Conservation (phyloP, 805 yeast species). For the Pichia ethanolica region DNA sequence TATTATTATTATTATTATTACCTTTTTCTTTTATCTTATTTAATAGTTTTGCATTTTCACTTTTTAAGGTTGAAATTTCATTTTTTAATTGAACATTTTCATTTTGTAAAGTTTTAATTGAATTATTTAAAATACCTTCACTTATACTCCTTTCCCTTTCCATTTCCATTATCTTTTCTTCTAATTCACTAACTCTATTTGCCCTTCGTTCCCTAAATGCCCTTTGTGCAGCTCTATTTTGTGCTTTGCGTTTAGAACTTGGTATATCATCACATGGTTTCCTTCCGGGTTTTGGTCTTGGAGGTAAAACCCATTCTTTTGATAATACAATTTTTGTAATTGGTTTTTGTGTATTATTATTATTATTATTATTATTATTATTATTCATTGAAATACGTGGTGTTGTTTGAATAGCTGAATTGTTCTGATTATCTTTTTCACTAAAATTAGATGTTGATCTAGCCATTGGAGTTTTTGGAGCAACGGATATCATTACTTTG, state of each 20-base stretch:
- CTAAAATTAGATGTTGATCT: neutral
- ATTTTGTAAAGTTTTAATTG: conserved; percentile 39
- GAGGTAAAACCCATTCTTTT: conserved; percentile 54
- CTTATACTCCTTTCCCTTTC: conserved; percentile 59
- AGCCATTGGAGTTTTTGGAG: conserved; percentile 5
- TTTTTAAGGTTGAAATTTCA: conserved; percentile 25
- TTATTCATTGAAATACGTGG: neutral
- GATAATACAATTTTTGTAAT: conserved; percentile 50
- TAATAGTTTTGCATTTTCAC: conserved; percentile 21
- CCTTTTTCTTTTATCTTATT: conserved; percentile 10
- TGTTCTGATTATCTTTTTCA: neutral
- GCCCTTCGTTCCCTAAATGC: conserved; percentile 88
- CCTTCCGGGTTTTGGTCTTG: conserved; percentile 54
- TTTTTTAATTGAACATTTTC: conserved; percentile 37
- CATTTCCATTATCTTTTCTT: conserved; percentile 55
- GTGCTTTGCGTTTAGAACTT: conserved; percentile 80
- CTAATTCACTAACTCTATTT: conserved; percentile 70
- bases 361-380: neutral
- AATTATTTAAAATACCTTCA: conserved; percentile 47
- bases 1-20: neutral
- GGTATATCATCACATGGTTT: conserved; percentile 57
- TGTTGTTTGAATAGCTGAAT: neutral
- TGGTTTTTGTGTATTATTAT: conserved; percentile 5
- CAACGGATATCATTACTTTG: conserved; percentile 6
- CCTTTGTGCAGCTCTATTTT: conserved; percentile 88